Conservation (phyloP, 2,329 filamentous ascomycete species). For the Cladosporium sp. region DNA sequence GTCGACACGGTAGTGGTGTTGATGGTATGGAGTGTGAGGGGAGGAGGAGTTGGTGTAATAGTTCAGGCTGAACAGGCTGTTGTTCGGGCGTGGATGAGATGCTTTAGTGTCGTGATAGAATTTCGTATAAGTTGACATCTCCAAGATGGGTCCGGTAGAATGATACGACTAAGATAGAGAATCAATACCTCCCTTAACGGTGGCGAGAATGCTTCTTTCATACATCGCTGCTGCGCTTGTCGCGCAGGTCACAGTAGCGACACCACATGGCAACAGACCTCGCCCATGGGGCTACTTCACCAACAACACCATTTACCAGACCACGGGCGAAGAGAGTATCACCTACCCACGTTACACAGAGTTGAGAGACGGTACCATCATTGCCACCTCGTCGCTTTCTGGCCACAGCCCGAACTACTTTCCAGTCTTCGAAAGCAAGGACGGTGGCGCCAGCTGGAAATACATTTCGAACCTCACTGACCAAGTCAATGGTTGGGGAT, state of each 20-base stretch:
- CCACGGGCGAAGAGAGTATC: slow-evolving; percentile 10
- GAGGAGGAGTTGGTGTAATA: background rate
- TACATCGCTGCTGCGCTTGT: slow-evolving; percentile 2
- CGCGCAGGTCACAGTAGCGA: slow-evolving; percentile 7
- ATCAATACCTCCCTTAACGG: background rate
- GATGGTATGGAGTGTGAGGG: background rate
- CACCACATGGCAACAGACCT: slow-evolving; percentile 2
- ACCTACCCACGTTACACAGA: slow-evolving; percentile 15
- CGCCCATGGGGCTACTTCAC: slow-evolving; percentile 15
- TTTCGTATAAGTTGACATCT: background rate
- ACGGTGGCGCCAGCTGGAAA: slow-evolving; percentile 15
- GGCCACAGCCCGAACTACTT: slow-evolving; percentile 13
- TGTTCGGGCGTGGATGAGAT: background rate
- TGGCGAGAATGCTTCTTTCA: slow-evolving; percentile 5
- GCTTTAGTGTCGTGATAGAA: background rate
- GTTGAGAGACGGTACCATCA: slow-evolving; percentile 14
- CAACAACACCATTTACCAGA: slow-evolving; percentile 16
- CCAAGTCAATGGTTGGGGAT: slow-evolving; percentile 16
- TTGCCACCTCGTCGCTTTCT: slow-evolving; percentile 12
- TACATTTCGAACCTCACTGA: slow-evolving; percentile 17
- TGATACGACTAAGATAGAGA: background rate
- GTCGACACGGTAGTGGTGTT: slow-evolving; percentile 1
- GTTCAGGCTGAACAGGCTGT: slow-evolving; percentile 9
- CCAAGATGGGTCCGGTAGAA: background rate
- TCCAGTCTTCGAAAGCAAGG: slow-evolving; percentile 16